These are phyloP conservation scores for Ascobolus immersus DNA, from an alignment of 495 filamentous ascomycete genomes.

Conservation along the genomic window DNA sequence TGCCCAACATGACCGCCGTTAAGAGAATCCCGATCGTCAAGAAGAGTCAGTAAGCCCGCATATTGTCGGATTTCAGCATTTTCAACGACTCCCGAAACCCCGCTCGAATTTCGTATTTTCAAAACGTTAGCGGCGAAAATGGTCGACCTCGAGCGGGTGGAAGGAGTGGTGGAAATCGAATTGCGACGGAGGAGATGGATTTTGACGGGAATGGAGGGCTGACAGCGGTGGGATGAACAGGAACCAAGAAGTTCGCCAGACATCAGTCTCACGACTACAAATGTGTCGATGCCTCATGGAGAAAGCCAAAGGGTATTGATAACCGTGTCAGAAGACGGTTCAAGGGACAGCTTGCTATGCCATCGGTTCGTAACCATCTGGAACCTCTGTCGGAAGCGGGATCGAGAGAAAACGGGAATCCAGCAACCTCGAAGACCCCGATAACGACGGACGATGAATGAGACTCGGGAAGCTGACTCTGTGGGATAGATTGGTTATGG, in stretches of 20 bases:
- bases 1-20: conserved; percentile 70
- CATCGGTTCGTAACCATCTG: conserved; percentile 61
- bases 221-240: not conserved
- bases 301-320: conserved; percentile 99
- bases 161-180: too few species aligned
- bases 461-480: conserved; percentile 1
- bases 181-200: too few species aligned
- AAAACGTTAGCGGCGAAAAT: too few species aligned
- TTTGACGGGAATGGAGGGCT: too few species aligned
- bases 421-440: not conserved
- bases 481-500: conserved; percentile 70
- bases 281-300: conserved; percentile 64
- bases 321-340: conserved; percentile 51
- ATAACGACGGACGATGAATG: not conserved
- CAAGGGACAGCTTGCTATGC: conserved; percentile 87
- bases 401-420: not conserved
- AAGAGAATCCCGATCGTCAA: conserved; percentile 98
- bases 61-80: too few species aligned
- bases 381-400: conserved; percentile 3
- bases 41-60: too few species aligned
- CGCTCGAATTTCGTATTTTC: too few species aligned
- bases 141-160: too few species aligned
- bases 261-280: conserved; percentile 95
- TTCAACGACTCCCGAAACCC: too few species aligned
- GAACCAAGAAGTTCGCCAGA: conserved; percentile 15